A percentile compares a stretch with the other conserved stretches of the same genome.
These are phyloP conservation scores for Lyophyllum semitale DNA, from an alignment of 768 basidiomycete species.

Conservation along the genomic window DNA sequence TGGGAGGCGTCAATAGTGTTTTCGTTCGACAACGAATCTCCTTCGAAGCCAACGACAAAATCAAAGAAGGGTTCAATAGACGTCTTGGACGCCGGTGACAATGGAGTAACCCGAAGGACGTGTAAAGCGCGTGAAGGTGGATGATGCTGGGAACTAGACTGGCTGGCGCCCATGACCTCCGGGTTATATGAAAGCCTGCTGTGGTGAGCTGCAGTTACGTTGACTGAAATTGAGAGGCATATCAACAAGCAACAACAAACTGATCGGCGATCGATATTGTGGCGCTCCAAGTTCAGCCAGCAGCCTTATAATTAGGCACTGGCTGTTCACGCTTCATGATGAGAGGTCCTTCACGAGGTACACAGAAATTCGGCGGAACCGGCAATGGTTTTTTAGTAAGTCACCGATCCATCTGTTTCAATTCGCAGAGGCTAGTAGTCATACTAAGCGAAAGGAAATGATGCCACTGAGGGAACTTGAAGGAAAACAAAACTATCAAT, in stretches of 20 bases:
- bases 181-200: no score
- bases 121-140: conserved; percentile 72
- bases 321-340: no score
- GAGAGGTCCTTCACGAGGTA: no score
- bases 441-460: no score
- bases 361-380: no score
- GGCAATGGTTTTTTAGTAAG: no score
- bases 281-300: no score
- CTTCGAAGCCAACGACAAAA: conserved; percentile 91
- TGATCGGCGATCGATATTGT: neutral
- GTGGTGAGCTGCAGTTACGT: neutral
- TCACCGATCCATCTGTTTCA: no score
- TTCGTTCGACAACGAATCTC: conserved; percentile 53
- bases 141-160: conserved; percentile 59
- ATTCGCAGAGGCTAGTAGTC: no score
- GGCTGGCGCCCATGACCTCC: conserved; percentile 69
- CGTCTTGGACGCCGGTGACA: conserved; percentile 85
- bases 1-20: conserved; percentile 66
- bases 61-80: conserved; percentile 93
- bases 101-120: conserved; percentile 86
- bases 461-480: no score
- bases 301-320: no score
- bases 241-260: conserved; percentile 12
- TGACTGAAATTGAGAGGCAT: neutral
- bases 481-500: no score